A percentile compares a stretch with the other conserved stretches of the same genome.
phyloP scores from a whole-genome alignment of 2,329 filamentous ascomycete species.

The Epichloe sylvatica region DNA sequence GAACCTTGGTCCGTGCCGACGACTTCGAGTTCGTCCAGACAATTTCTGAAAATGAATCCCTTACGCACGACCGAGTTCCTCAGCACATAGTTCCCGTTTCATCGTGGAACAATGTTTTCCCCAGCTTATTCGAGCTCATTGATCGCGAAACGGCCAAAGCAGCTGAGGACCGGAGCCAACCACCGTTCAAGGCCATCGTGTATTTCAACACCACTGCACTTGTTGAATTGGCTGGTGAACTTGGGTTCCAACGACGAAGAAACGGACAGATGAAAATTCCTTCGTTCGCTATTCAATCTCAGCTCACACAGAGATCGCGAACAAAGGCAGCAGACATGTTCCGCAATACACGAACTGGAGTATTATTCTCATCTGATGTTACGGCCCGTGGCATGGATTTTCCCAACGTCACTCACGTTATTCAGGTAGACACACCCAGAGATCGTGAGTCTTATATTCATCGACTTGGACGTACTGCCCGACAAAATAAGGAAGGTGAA shows the following conservation, averaged over 20 bases:
- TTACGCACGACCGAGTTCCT: constrained; percentile 73
- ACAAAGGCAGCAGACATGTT: constrained; percentile 61
- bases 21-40: constrained; percentile 85
- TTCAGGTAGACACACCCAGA: constrained; percentile 53
- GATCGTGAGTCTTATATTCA: constrained; percentile 63
- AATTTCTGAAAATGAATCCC: constrained; percentile 65
- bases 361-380: constrained; percentile 68
- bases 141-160: constrained; percentile 41
- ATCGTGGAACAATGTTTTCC: constrained; percentile 63
- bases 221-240: constrained; percentile 48
- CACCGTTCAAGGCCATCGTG: constrained; percentile 88
- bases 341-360: constrained; percentile 44
- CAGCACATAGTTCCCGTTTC: constrained; percentile 58
- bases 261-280: constrained; percentile 24
- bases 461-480: constrained; percentile 61
- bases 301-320: constrained; percentile 54
- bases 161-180: constrained; percentile 22
- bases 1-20: constrained; percentile 58
- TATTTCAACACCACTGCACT: constrained; percentile 73
- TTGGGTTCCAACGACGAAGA: constrained; percentile 28
- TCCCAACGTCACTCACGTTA: constrained; percentile 64
- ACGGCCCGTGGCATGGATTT: constrained; percentile 76
- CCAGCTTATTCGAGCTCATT: constrained; percentile 63
- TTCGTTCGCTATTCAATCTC: constrained; percentile 59
- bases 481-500: constrained; percentile 59